Conservation (phyloP, 2,329 filamentous ascomycete species). For the Xylaria sp. region DNA sequence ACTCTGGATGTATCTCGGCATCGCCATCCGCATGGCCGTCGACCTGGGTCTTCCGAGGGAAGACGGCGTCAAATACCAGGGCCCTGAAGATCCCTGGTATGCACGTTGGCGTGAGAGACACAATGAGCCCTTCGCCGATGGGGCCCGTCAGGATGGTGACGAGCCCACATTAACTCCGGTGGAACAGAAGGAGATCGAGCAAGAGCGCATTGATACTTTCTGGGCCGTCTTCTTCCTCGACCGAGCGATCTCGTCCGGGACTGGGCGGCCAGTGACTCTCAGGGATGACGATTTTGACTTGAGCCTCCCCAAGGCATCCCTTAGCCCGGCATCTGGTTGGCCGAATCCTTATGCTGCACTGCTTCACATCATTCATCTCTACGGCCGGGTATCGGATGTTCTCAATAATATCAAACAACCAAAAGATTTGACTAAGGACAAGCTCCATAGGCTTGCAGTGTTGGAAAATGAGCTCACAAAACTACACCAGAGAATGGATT, state of each 20-base stretch:
- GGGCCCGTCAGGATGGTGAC: slow-evolving; percentile 55
- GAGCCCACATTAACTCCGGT: slow-evolving; percentile 56
- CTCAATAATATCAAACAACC: slow-evolving; percentile 82
- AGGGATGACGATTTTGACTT: slow-evolving; percentile 88
- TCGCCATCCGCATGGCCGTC: slow-evolving; percentile 85
- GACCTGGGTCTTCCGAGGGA: slow-evolving; percentile 85
- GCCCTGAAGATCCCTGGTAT: slow-evolving; percentile 63
- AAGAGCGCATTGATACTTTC: slow-evolving; percentile 86
- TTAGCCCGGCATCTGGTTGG: slow-evolving; percentile 71
- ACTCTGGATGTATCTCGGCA: slow-evolving; percentile 92
- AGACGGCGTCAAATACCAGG: slow-evolving; percentile 74
- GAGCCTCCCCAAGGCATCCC: slow-evolving; percentile 66
- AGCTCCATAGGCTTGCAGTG: slow-evolving; percentile 75
- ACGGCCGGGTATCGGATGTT: slow-evolving; percentile 84
- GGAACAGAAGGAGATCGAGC: slow-evolving; percentile 75
- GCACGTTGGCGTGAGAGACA: slow-evolving; percentile 57
- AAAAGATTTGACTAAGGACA: slow-evolving; percentile 79
- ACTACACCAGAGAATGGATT: slow-evolving; percentile 77
- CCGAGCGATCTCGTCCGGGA: slow-evolving; percentile 86
- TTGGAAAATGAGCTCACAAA: slow-evolving; percentile 84
- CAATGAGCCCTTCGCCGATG: slow-evolving; percentile 26
- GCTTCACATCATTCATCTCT: slow-evolving; percentile 85
- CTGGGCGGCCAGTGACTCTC: slow-evolving; percentile 83
- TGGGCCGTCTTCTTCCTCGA: slow-evolving; percentile 93
- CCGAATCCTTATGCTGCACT: slow-evolving; percentile 83